phyloP scores from a whole-genome alignment of 2,329 filamentous ascomycete species.

The Fusarium verrucosum region DNA sequence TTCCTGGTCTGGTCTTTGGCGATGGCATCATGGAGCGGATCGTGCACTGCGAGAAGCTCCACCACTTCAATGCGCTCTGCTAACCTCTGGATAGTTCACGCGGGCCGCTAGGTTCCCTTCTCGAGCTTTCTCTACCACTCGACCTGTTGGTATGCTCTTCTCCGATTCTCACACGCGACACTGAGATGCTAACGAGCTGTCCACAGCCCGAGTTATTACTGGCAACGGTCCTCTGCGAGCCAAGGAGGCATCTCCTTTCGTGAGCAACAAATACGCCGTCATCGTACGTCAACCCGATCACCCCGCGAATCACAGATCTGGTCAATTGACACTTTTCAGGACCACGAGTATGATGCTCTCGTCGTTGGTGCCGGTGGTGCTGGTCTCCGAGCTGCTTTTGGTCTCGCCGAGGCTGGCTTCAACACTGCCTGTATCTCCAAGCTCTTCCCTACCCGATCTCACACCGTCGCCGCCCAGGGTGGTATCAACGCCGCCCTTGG shows the following conservation, averaged over 20 bases:
- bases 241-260: conserved; percentile 88
- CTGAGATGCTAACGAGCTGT: conserved; percentile 27
- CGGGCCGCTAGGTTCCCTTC: conserved; percentile 70
- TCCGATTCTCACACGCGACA: conserved; percentile 2
- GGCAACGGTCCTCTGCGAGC: conserved; percentile 82
- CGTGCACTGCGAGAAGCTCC: conserved; percentile 23
- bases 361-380: conserved; percentile 88
- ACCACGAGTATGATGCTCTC: conserved; percentile 98
- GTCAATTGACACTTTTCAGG: conserved; percentile 60
- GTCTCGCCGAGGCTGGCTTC: conserved; percentile 87
- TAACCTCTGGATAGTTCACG: conserved; percentile 63
- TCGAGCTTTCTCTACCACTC: conserved; percentile 87
- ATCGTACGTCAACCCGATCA: conserved; percentile 69
- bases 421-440: conserved; percentile 90
- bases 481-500: conserved; percentile 89
- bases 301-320: conserved; percentile 1
- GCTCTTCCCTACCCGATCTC: conserved; percentile 85
- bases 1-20: conserved; percentile 28
- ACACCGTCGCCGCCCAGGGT: conserved; percentile 84
- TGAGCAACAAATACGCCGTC: conserved; percentile 91
- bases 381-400: conserved; percentile 83
- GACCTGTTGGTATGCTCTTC: conserved; percentile 72
- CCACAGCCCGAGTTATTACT: conserved; percentile 81
- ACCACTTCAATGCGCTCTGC: conserved; percentile 20
- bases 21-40: conserved; percentile 18